Percentiles rank a stretch among this genome's conserved stretches.
These are phyloP conservation scores for Madurella fahalii DNA, from an alignment of 2,329 filamentous ascomycete species.

Conservation along the genomic window DNA sequence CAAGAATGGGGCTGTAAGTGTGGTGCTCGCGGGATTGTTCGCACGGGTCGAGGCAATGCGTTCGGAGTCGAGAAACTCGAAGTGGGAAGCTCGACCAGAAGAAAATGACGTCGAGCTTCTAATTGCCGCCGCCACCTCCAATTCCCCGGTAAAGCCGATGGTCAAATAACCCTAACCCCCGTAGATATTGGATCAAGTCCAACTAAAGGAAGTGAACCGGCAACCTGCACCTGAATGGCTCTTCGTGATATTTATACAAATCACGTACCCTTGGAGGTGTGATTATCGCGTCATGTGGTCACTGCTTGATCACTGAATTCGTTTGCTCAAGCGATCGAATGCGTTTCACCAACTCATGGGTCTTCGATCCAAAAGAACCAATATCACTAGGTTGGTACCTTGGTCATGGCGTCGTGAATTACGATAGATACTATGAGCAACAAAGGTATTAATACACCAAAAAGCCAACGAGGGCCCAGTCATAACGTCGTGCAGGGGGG, in stretches of 20 bases:
- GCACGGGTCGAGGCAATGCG: neutral
- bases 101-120: constrained; percentile 19
- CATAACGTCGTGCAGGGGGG: constrained; percentile 9
- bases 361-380: neutral
- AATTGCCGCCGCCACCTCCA: neutral
- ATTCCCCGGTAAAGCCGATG: constrained; percentile 10
- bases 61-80: neutral
- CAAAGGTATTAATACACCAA: neutral
- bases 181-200: neutral
- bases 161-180: constrained; percentile 14
- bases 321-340: too few relatives aligned
- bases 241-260: neutral
- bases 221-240: neutral
- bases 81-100: neutral
- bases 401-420: constrained; percentile 6
- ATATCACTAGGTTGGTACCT: neutral
- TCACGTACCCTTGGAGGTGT: neutral
- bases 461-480: neutral
- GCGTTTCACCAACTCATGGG: neutral
- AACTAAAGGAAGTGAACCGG: too few relatives aligned
- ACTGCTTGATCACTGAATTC: neutral
- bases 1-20: too few relatives aligned
- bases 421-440: neutral
- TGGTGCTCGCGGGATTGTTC: neutral
- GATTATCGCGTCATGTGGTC: neutral